Percentiles rank a stretch among this genome's conserved stretches.
Evolutionary conservation across 306 rosid species (phyloP).

Genomic region (Crotalaria pallida): DNA sequence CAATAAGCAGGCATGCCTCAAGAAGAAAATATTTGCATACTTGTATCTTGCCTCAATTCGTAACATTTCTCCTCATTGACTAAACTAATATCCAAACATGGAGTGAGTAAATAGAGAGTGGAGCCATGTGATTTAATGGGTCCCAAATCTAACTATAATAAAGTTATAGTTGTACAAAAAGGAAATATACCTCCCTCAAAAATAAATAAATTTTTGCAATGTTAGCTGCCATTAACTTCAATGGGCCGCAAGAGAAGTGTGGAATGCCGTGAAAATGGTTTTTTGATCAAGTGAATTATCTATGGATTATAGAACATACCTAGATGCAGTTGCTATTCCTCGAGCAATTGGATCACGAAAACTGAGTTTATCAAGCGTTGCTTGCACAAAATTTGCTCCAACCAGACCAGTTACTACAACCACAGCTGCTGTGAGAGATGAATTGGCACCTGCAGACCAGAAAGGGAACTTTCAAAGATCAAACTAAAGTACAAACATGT

Average conservation of each 20-base stretch:
- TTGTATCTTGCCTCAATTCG: background rate
- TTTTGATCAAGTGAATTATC: background rate
- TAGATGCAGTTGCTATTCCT: slow-evolving; percentile 97
- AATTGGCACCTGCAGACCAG: slow-evolving; percentile 61
- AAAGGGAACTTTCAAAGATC: slow-evolving; percentile 9
- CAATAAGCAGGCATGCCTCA: background rate
- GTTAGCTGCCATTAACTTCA: background rate
- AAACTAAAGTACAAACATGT: background rate
- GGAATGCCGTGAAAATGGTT: background rate
- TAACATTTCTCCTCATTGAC: background rate
- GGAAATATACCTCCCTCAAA: background rate
- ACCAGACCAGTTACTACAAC: slow-evolving; percentile 91
- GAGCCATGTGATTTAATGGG: too few relatives aligned
- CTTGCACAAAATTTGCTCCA: slow-evolving; percentile 95
- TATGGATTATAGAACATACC: slow-evolving; percentile 38
- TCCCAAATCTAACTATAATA: too few relatives aligned
- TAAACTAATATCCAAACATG: background rate
- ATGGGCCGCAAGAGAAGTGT: background rate
- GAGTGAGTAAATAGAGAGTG: too few relatives aligned
- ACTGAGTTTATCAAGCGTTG: slow-evolving; percentile 63
- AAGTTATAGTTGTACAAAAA: background rate
- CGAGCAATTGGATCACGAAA: slow-evolving; percentile 91
- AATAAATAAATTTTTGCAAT: background rate
- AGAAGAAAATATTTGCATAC: background rate
- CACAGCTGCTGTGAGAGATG: slow-evolving; percentile 87